Evolutionary conservation across 371 early-diverging fungal species (phyloP).

Genomic region (Mortierella sp.): DNA sequence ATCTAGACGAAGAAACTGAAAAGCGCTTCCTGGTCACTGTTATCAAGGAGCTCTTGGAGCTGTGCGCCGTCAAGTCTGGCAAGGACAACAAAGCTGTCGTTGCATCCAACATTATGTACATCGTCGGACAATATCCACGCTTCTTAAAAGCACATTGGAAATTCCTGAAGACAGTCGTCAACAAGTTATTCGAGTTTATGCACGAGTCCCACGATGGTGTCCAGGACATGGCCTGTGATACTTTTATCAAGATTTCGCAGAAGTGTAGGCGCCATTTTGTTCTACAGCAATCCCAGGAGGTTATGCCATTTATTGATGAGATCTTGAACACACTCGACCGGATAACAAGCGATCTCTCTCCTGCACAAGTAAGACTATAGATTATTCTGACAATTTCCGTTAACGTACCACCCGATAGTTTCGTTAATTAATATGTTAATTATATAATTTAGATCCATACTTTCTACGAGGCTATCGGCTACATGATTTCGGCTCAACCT

Average conservation of each 20-base stretch:
- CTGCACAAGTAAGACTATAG: constrained; percentile 78
- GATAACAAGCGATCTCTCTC: constrained; percentile 90
- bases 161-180: constrained; percentile 99
- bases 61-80: constrained; percentile 95
- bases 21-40: constrained; percentile 98
- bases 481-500: constrained; percentile 94
- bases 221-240: constrained; percentile 99
- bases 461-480: constrained; percentile 97
- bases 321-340: constrained; percentile 82
- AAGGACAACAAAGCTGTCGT: constrained; percentile 99
- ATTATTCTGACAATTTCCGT: background rate
- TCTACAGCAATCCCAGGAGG: constrained; percentile 86
- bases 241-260: constrained; percentile 98
- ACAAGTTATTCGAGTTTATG: constrained; percentile 99
- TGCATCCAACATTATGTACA: constrained; percentile 99
- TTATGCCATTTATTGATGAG: constrained; percentile 93
- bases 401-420: too few species aligned
- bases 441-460: constrained; percentile 80
- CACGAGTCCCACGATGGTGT: constrained; percentile 99
- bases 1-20: constrained; percentile 88
- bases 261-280: constrained; percentile 98
- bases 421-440: background rate
- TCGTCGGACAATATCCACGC: constrained; percentile 99
- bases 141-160: constrained; percentile 99
- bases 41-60: constrained; percentile 95